phyloP scores from a whole-genome alignment of 371 early-diverging fungal species.

The Circinella minor region DNA sequence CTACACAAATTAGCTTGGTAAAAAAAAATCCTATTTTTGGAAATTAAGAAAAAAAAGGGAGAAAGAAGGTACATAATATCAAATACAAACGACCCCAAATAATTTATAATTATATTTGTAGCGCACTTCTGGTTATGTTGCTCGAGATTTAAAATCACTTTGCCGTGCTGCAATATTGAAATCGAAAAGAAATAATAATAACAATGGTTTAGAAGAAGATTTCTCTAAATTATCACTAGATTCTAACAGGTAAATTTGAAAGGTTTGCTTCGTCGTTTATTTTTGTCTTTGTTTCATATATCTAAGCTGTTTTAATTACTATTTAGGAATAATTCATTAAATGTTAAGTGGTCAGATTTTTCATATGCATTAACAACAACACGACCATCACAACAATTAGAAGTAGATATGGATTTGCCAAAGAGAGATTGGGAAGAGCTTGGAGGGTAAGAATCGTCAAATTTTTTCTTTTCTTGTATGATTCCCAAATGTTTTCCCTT shows the following conservation, averaged over 20 bases:
- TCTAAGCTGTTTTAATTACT: background rate
- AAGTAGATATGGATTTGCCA: constrained; percentile 50
- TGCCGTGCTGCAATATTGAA: constrained; percentile 54
- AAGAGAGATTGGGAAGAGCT: constrained; percentile 51
- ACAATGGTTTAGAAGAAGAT: constrained; percentile 19
- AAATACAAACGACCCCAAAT: too few species aligned
- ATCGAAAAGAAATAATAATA: constrained; percentile 26
- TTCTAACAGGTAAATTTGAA: background rate
- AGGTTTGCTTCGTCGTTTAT: too few species aligned
- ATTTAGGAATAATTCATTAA: background rate
- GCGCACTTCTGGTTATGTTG: constrained; percentile 69
- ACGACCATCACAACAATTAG: constrained; percentile 54
- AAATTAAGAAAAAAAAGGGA: too few species aligned
- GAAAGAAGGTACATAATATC: too few species aligned
- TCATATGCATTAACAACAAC: constrained; percentile 48
- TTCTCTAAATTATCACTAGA: constrained; percentile 6
- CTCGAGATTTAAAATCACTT: constrained; percentile 56
- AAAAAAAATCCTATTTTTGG: background rate
- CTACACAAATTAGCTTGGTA: constrained; percentile 39
- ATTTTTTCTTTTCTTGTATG: too few species aligned
- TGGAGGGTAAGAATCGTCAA: constrained; percentile 54
- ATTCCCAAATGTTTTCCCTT: too few species aligned
- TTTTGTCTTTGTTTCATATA: background rate
- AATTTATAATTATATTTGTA: constrained; percentile 9
- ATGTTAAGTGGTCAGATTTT: constrained; percentile 44